A percentile compares a stretch with the other conserved stretches of the same genome.
Conservation (phyloP, 2,329 filamentous ascomycete genomes). For the Xylaria polymorpha region DNA sequence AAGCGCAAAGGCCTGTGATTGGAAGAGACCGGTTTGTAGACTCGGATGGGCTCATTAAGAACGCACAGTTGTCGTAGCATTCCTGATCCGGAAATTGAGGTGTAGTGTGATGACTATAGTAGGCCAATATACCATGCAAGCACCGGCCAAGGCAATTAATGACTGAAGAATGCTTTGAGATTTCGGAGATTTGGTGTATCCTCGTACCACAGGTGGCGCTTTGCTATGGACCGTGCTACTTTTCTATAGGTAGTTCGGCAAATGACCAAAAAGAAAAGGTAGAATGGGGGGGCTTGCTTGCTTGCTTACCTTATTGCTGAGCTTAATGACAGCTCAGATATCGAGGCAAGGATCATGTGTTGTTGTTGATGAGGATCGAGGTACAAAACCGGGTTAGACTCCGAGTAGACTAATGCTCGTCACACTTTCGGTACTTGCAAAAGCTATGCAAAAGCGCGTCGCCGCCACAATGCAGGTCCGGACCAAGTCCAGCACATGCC, state of each 20-base stretch:
- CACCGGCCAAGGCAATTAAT: slow-evolving; percentile 11
- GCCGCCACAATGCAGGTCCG: slow-evolving; percentile 42
- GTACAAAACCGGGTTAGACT: slow-evolving; percentile 20
- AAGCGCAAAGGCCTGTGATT: slow-evolving; percentile 11
- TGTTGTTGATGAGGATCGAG: slow-evolving; percentile 14
- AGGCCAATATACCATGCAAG: background rate
- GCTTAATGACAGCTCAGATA: slow-evolving; percentile 27
- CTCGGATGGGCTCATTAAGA: background rate
- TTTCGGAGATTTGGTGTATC: slow-evolving; percentile 25
- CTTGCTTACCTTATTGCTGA: slow-evolving; percentile 15
- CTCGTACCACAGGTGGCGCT: slow-evolving; percentile 25
- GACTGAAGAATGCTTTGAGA: slow-evolving; percentile 9
- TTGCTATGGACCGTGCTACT: slow-evolving; percentile 1
- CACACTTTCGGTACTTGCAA: slow-evolving; percentile 36
- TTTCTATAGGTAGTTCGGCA: slow-evolving; percentile 19
- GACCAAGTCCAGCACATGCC: slow-evolving; percentile 21
- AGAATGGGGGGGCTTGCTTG: slow-evolving; percentile 1
- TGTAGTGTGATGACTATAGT: slow-evolving; percentile 4
- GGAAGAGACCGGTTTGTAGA: slow-evolving; percentile 5
- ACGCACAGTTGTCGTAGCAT: slow-evolving; percentile 2
- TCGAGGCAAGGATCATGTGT: slow-evolving; percentile 27
- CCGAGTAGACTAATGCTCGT: slow-evolving; percentile 23
- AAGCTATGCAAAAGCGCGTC: too few relatives aligned
- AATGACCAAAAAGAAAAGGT: slow-evolving; percentile 7
- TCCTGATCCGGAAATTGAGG: slow-evolving; percentile 28